Conservation (phyloP, 78 protist genomes). For the Chrysochromulina tobinii region DNA sequence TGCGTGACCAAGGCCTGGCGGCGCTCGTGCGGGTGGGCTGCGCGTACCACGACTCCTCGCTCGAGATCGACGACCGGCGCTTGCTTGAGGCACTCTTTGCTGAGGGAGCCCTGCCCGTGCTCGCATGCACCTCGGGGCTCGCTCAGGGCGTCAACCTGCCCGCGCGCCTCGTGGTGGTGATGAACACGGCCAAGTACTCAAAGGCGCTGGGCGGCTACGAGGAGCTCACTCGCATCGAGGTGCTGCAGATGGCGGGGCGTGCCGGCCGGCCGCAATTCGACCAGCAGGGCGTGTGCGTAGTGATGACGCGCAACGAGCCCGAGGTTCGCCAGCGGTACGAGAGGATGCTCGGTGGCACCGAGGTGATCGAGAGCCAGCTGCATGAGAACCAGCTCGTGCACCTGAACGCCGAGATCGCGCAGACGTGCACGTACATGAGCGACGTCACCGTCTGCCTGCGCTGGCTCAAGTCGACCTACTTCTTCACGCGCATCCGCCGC, state of each 20-base stretch:
- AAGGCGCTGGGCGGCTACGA: conserved; percentile 56
- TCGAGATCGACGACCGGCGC: conserved; percentile 70
- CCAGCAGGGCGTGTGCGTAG: conserved; percentile 72
- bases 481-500: background rate
- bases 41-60: background rate
- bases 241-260: conserved; percentile 99
- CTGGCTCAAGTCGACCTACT: background rate
- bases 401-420: conserved; percentile 82
- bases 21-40: conserved; percentile 76
- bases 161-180: conserved; percentile 94
- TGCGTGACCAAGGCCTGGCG: conserved; percentile 84
- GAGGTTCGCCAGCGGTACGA: conserved; percentile 60
- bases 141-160: conserved; percentile 99
- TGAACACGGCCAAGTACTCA: background rate
- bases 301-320: conserved; percentile 77
- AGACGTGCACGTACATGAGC: background rate
- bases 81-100: conserved; percentile 81
- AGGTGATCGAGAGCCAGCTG: conserved; percentile 95
- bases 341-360: conserved; percentile 93
- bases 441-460: background rate
- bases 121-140: conserved; percentile 95
- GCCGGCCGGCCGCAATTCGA: conserved; percentile 98
- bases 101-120: conserved; percentile 69
- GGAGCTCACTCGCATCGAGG: conserved; percentile 92
- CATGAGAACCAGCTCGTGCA: conserved; percentile 81